Evolutionary conservation across 2,329 filamentous ascomycete species (phyloP).

Genomic region (Sporothrix variecibatus): DNA sequence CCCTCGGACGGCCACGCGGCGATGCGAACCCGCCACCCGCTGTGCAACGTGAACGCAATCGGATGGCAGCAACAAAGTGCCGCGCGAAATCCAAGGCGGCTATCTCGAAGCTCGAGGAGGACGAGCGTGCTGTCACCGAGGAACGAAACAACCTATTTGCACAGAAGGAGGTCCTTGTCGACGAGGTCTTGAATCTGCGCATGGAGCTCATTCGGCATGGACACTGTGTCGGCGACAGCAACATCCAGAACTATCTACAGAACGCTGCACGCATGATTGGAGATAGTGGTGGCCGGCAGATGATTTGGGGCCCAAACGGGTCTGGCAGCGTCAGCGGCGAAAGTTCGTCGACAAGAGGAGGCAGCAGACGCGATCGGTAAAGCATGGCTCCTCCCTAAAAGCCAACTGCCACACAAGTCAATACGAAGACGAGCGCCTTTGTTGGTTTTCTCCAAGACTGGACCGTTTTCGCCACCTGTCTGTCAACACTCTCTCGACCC

Average conservation of each 20-base stretch:
- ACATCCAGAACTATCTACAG: constrained; percentile 37
- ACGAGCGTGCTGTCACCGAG: constrained; percentile 30
- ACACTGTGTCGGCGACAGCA: constrained; percentile 33
- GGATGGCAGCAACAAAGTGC: constrained; percentile 37
- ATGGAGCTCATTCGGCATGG: constrained; percentile 37
- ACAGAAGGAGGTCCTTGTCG: constrained; percentile 31
- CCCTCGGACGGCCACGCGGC: neutral
- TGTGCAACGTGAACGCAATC: constrained; percentile 34
- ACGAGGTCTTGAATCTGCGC: constrained; percentile 39
- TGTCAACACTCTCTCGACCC: neutral
- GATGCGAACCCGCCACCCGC: neutral
- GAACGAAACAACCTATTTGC: constrained; percentile 32
- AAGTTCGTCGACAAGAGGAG: neutral
- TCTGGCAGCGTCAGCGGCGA: constrained; percentile 16
- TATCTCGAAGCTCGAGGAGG: constrained; percentile 34
- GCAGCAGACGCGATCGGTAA: neutral
- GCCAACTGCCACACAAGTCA: too few relatives aligned
- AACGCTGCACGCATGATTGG: constrained; percentile 32
- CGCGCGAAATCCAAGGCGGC: constrained; percentile 38
- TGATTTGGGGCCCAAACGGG: constrained; percentile 29
- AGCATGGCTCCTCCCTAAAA: too few relatives aligned
- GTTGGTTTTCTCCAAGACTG: neutral
- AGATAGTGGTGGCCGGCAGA: constrained; percentile 23
- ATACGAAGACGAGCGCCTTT: neutral
- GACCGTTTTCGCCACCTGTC: neutral